These are phyloP conservation scores for Monosporascus sp. DNA, from an alignment of 2,329 filamentous ascomycete genomes.

Conservation along the genomic window DNA sequence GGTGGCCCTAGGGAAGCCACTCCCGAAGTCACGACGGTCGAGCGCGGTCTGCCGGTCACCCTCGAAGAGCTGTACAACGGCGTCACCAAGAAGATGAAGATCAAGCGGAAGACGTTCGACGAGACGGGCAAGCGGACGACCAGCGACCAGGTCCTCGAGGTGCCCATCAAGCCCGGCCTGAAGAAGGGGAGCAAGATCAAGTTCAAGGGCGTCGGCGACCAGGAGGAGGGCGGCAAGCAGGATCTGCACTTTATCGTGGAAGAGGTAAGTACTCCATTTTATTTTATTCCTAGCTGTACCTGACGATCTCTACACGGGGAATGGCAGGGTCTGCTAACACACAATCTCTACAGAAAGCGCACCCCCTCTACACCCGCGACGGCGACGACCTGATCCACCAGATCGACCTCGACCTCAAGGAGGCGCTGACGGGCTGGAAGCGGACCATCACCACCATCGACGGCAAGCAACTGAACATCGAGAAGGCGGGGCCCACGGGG, in stretches of 20 bases:
- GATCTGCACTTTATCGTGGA: constrained; percentile 92
- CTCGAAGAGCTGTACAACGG: constrained; percentile 88
- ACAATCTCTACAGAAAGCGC: constrained; percentile 62
- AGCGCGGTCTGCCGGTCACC: constrained; percentile 73
- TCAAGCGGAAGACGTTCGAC: constrained; percentile 95
- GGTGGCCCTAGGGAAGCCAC: constrained; percentile 44
- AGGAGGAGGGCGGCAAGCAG: constrained; percentile 92
- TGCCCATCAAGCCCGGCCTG: constrained; percentile 90
- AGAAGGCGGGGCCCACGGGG: constrained; percentile 78
- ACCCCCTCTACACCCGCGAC: constrained; percentile 77
- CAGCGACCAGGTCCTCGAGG: constrained; percentile 86
- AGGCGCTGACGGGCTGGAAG: constrained; percentile 90
- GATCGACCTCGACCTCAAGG: constrained; percentile 81
- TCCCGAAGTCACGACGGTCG: constrained; percentile 85
- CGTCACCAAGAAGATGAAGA: constrained; percentile 93
- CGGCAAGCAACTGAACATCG: constrained; percentile 73
- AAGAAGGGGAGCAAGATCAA: constrained; percentile 99
- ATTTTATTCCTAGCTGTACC: too few species aligned
- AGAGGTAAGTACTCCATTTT: constrained; percentile 59
- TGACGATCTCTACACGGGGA: not conserved
- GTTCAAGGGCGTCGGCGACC: constrained; percentile 94
- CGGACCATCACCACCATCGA: constrained; percentile 92
- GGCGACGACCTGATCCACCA: constrained; percentile 80
- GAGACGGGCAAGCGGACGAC: constrained; percentile 75
- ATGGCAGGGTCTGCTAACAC: constrained; percentile 21